These are phyloP conservation scores for Penicillium crystallinum DNA, from an alignment of 495 filamentous ascomycete genomes.

Conservation along the genomic window DNA sequence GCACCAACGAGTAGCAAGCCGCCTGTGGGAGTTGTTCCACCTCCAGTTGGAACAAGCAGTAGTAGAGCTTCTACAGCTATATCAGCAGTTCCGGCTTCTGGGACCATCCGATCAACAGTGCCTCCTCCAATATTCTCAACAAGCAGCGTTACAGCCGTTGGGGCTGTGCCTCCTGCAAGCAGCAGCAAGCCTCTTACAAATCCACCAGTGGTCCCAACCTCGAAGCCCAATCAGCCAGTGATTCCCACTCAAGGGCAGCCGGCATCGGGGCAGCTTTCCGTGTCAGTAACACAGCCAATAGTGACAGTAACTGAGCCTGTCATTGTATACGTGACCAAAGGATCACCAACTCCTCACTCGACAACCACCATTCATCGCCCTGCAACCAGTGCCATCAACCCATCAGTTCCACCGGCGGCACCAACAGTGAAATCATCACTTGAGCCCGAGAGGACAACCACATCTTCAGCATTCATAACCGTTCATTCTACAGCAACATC, in stretches of 20 bases:
- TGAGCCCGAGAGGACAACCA: not conserved
- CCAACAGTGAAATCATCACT: not conserved
- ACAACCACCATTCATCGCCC: constrained; percentile 6
- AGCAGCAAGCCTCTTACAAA: not conserved
- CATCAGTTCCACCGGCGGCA: not conserved
- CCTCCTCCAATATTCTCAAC: not conserved
- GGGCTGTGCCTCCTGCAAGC: not conserved
- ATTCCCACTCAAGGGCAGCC: not conserved
- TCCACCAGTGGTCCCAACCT: not conserved
- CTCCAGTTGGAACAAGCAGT: not conserved
- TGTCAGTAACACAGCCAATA: not conserved
- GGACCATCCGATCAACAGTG: not conserved
- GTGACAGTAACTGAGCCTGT: constrained; percentile 8
- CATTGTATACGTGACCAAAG: constrained; percentile 11
- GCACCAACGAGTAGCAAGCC: not conserved
- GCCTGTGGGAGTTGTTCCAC: too few species aligned
- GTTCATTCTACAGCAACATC: not conserved
- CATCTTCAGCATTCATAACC: not conserved
- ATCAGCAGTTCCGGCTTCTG: not conserved
- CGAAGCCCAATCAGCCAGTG: too few species aligned
- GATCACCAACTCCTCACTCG: constrained; percentile 6
- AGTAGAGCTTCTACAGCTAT: not conserved
- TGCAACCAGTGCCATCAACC: not conserved
- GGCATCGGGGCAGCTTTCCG: not conserved
- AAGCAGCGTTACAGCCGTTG: not conserved